phyloP scores from a whole-genome alignment of 345 rosid species.

The Populus tremula region DNA sequence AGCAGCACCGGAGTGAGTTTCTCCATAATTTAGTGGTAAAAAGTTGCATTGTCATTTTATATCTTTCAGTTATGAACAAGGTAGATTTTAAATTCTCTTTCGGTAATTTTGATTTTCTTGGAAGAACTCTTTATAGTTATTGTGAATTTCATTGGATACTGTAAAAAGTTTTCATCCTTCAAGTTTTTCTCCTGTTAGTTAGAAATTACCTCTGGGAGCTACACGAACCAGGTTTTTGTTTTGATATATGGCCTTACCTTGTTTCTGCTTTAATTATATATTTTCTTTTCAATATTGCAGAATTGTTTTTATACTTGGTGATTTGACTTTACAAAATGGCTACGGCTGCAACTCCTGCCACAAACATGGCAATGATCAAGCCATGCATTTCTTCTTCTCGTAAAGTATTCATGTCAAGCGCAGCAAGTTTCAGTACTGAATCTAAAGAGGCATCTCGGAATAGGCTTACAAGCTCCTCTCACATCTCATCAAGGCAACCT shows the following conservation, averaged over 20 bases:
- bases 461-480: slow-evolving; percentile 38
- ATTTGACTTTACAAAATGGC: slow-evolving; percentile 29
- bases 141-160: not conserved
- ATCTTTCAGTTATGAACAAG: not conserved
- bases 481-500: slow-evolving; percentile 32
- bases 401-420: slow-evolving; percentile 11
- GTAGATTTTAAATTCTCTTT: not conserved
- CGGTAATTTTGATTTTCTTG: not conserved
- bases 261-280: not conserved
- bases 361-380: slow-evolving; percentile 35
- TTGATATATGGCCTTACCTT: not conserved
- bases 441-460: slow-evolving; percentile 31
- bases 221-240: not conserved
- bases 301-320: slow-evolving; percentile 5
- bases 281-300: slow-evolving; percentile 1
- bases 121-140: not conserved
- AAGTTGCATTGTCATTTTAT: too few species aligned
- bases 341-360: slow-evolving; percentile 29
- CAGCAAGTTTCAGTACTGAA: slow-evolving; percentile 19
- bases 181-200: not conserved
- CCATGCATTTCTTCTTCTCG: slow-evolving; percentile 30
- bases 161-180: not conserved
- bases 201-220: not conserved
- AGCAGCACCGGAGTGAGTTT: not conserved
- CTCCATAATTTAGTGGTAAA: not conserved